Evolutionary conservation across 257 asterid genomes (phyloP), one percentile per base, ranked within the genome.

Genomic region (Capsicum pubescens): DNA sequence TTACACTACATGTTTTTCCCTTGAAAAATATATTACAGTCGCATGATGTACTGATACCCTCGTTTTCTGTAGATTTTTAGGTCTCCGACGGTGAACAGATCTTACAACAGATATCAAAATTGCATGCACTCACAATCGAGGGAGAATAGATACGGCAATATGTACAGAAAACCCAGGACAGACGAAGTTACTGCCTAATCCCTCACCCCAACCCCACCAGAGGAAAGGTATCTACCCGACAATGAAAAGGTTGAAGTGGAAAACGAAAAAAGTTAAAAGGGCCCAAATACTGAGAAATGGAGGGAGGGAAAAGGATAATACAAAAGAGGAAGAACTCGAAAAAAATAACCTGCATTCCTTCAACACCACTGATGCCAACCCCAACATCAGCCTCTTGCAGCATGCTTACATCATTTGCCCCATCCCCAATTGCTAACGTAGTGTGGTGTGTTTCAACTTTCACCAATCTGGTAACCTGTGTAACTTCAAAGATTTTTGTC

Each of bases 321-420:
- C 77, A 86, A 13, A 83, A 32, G 80, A 71, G 83, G 59, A 54
- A 85, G 46, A 15, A 84, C 77, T 55, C 70, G 14, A 15, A 26
- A n/a, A 68, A 68, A 42, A 46, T 66, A 76, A 96, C 99, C 97
- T 96, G 99, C 99, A 94, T 96, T 84, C 99, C 99, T 86, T 96
- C 99, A 13, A 93, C 95, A 0, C 99, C 99, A 12, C 98, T 94
- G 76, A 96, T 96, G 83, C 99, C 99, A 80, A 96, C 93, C 77
- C 99, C 99, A 36, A 96, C 91, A 85, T 94, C 99, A 66, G 99
- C 99, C 87, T 96, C 98, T 89, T 96, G 98, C 89, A 96, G 98
- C 99, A 96, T 96, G 88, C 99, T 98, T 4, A 96, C 99, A 88
- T 96, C 99, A 88, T 96, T 96, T 88, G 98, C 99, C 85, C 99